Evolutionary conservation across 192 early-diverging fungal genomes (phyloP), one percentile per base, ranked within the genome.

Genomic region (Mortierella claussenii): DNA sequence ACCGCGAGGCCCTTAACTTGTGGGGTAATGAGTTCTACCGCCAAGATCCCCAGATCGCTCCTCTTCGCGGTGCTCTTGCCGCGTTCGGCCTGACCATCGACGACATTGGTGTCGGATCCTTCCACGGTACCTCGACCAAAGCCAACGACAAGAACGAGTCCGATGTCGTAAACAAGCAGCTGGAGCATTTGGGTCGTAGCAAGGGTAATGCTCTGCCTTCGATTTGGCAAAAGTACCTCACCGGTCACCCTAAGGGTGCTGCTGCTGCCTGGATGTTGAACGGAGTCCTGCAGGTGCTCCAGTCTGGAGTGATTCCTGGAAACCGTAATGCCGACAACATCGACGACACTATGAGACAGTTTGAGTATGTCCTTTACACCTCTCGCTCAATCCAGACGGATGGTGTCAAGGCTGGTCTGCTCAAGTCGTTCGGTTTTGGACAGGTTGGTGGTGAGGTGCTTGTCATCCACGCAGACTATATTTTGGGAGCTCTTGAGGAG

Each of bases 261-360:
- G 96, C 96, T 34, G 96, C 94, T 49, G 93, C 93, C 5, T 98
- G 95, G 95, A 97, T 96, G 95, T 88, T 94, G 71, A 98, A 96
- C 86, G 93, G 95, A 67, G 87, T 93, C 34, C 71, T 98, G 31
- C 95, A 98, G 81, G 73, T 85, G 48, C 81, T 98, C 43, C 89
- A 92, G 56, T 91, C 89, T 24, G 94, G 95, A 70, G 80, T 95
- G 37, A 85, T 96, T 52, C 96, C 95, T 18, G 96, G 96, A 46
- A 98, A 98, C 83, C 92, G 95, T 68, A 95, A 95, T 79, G 84
- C 89, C 34, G 94, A 95, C 82, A 95, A 95, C 79, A 86, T 93
- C 40, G 92, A 95, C 49, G 82, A 82, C 40, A 80, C 89, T 1
- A 85, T 98, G 61, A 70, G 82, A 40, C 80, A 92, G 62, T 96